Conservation (phyloP, 2,329 filamentous ascomycete species). For the Bipolaris zeicola region DNA sequence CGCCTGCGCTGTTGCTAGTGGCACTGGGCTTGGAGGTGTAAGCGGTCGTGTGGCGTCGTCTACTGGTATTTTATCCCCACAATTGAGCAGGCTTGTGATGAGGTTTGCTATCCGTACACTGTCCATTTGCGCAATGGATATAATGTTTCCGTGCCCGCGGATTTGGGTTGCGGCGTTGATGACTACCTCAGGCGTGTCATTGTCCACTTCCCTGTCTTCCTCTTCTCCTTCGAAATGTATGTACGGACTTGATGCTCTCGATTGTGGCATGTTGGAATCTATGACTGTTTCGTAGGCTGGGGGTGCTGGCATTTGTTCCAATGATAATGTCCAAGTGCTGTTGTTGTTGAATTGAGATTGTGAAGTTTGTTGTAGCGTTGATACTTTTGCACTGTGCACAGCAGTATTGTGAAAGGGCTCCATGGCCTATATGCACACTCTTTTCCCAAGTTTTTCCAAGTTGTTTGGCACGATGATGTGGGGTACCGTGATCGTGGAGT, state of each 20-base stretch:
- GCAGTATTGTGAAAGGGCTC: conserved; percentile 27
- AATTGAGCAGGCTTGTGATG: conserved; percentile 28
- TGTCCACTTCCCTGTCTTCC: conserved; percentile 24
- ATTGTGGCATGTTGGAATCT: conserved; percentile 26
- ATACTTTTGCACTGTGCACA: conserved; percentile 30
- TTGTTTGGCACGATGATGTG: conserved; percentile 3
- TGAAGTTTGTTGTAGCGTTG: conserved; percentile 11
- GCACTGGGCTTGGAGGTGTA: conserved; percentile 5
- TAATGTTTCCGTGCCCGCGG: conserved; percentile 42
- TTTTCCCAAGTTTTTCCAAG: background rate
- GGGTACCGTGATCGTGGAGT: conserved; percentile 27
- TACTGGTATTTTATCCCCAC: conserved; percentile 7
- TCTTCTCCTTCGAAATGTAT: conserved; percentile 25
- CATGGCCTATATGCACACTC: conserved; percentile 21
- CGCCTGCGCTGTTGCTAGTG: conserved; percentile 6
- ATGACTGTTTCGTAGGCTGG: conserved; percentile 41
- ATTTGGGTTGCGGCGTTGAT: conserved; percentile 45
- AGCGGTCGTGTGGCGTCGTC: background rate
- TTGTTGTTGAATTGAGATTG: background rate
- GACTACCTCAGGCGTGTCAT: conserved; percentile 38
- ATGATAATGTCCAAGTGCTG: background rate
- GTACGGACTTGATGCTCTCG: conserved; percentile 29
- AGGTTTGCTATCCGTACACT: conserved; percentile 36
- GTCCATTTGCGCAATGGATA: conserved; percentile 42
- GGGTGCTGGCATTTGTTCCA: conserved; percentile 32